Evolutionary conservation across 768 basidiomycete species (phyloP).

Genomic region (Exidia glandulosa): DNA sequence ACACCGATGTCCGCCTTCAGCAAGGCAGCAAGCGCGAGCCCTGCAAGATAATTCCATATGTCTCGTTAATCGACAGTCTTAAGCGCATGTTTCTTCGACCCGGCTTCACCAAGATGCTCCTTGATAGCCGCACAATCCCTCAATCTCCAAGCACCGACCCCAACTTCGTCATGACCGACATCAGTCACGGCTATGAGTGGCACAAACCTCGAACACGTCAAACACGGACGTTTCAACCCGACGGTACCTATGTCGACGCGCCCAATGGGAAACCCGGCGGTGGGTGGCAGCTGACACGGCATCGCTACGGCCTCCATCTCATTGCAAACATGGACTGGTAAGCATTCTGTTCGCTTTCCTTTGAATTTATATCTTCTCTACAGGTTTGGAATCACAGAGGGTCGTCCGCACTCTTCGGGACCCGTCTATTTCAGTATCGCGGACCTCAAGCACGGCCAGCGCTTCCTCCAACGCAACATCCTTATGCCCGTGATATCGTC

Average conservation of each 20-base stretch:
- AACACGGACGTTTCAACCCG: background rate
- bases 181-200: background rate
- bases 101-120: background rate
- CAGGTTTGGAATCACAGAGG: conserved; percentile 16
- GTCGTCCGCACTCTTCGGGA: conserved; percentile 17
- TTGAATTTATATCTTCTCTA: background rate
- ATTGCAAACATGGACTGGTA: conserved; percentile 19
- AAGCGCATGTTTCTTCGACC: background rate
- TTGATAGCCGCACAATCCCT: background rate
- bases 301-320: conserved; percentile 15
- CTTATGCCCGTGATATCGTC: conserved; percentile 14
- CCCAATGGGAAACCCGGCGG: background rate
- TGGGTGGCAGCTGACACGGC: conserved; percentile 2
- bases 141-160: background rate
- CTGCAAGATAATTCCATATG: background rate
- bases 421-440: conserved; percentile 15
- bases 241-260: background rate
- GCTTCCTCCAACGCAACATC: conserved; percentile 14
- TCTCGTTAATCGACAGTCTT: background rate
- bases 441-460: conserved; percentile 12
- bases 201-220: background rate
- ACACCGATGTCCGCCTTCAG: too few species aligned
- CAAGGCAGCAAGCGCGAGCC: too few species aligned
- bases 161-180: background rate
- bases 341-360: background rate